Evolutionary conservation across 345 rosid genomes (phyloP), one percentile per base, ranked within the genome.

Genomic region (Camelina neglecta): DNA sequence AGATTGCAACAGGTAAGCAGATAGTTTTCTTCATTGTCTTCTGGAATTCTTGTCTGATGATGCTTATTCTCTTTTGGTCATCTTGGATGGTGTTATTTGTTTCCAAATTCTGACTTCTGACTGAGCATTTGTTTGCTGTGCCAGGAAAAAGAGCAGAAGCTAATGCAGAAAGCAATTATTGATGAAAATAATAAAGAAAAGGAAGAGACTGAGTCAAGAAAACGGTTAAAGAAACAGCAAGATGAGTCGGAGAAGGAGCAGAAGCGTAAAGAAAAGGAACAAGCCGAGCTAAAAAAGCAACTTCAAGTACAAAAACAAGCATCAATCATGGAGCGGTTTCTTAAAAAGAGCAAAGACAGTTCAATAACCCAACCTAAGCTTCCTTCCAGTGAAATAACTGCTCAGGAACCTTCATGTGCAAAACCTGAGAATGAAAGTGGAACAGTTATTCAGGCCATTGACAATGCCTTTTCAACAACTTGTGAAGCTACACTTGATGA

Each of bases 321-420:
- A 67, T 95, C 96, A 38, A 73, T 92, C 24, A 90, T 95, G 99
- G 96, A 95, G 64, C 83, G 86, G 26, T 92, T 95, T 80, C 90
- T 90, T 26, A 92, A 88, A 73, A 86, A 83, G 70, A 78, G 78
- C 65, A 89, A 87, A 84, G 82, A 72, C 54, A 72, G 10, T 71
- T 75, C 86, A 31, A 56, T 72, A 7, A 16, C 70, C 67, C 82
- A 69, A 65, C 59, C 72, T 57, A 86, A 81, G 21, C 79, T 44
- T 73, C 64, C 82, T 69, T 80, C 82, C 8, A 35, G 59, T 67
- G 80, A 71, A 61, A 72, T 73, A 75, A 55, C 77, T 47, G 60
- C 45, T 23, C 38, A 75, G 44, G 62, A 7, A 33, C 71, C 69
- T 7, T 65, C 76, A 2, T 64, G 73, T 38, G 49, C 78, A 69